Conservation (phyloP, 495 filamentous ascomycete species). For the Penicillium coprophilum region DNA sequence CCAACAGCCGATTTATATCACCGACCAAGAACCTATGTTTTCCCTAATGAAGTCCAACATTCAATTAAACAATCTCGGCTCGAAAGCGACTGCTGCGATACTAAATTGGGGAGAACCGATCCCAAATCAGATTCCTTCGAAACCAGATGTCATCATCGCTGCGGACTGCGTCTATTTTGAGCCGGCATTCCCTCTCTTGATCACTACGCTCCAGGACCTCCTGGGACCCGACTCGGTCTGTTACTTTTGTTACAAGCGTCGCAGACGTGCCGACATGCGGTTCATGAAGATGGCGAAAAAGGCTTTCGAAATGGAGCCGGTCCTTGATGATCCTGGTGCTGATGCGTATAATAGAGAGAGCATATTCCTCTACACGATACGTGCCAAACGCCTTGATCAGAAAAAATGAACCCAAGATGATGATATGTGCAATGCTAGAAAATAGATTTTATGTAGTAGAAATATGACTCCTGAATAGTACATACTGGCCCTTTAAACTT, state of each 20-base stretch:
- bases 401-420: slow-evolving; percentile 10
- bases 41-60: slow-evolving; percentile 83
- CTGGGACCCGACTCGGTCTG: slow-evolving; percentile 61
- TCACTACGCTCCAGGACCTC: slow-evolving; percentile 70
- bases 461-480: slow-evolving; percentile 17
- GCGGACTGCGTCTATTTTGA: slow-evolving; percentile 98
- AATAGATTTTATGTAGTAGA: slow-evolving; percentile 15
- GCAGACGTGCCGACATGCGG: slow-evolving; percentile 71
- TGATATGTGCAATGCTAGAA: slow-evolving; percentile 15
- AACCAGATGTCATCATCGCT: slow-evolving; percentile 79
- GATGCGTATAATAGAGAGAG: slow-evolving; percentile 58
- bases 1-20: slow-evolving; percentile 61
- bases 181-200: slow-evolving; percentile 83
- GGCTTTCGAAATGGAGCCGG: slow-evolving; percentile 60
- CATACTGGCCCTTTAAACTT: slow-evolving; percentile 3
- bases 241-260: slow-evolving; percentile 94
- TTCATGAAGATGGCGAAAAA: slow-evolving; percentile 69
- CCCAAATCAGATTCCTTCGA: slow-evolving; percentile 34
- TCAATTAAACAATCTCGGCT: slow-evolving; percentile 67
- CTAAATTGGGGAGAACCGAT: slow-evolving; percentile 70
- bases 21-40: slow-evolving; percentile 84
- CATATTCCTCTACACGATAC: slow-evolving; percentile 64
- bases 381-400: slow-evolving; percentile 33
- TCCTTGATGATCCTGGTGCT: slow-evolving; percentile 60
- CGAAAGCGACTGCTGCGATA: slow-evolving; percentile 57